Conservation (phyloP, 164 flowering plant species). For the Vitis riparia region DNA sequence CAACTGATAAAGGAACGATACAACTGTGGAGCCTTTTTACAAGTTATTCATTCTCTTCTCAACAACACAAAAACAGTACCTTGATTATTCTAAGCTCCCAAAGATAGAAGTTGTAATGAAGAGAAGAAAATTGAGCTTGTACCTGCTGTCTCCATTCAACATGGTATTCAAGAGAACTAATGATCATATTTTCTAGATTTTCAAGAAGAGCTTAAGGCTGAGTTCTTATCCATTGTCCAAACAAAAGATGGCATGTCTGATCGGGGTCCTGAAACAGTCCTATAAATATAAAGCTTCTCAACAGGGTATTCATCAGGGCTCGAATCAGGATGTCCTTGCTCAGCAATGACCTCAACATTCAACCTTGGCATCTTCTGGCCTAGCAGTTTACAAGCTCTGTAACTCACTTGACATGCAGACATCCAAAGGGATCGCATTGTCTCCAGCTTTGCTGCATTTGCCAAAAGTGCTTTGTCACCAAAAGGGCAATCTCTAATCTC, state of each 20-base stretch:
- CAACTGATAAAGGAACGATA: too few relatives aligned
- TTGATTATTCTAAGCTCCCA: conserved; percentile 11
- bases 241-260: conserved; percentile 67
- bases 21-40: too few relatives aligned
- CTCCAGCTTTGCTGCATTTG: conserved; percentile 89
- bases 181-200: too few relatives aligned
- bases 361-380: conserved; percentile 72
- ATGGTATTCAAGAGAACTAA: not conserved
- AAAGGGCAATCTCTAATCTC: conserved; percentile 96
- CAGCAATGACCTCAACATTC: conserved; percentile 83
- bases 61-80: too few relatives aligned
- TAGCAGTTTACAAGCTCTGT: conserved; percentile 70
- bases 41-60: too few relatives aligned
- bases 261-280: conserved; percentile 76
- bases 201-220: conserved; percentile 27
- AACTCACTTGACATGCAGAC: conserved; percentile 88
- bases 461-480: conserved; percentile 85
- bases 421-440: conserved; percentile 99
- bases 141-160: conserved; percentile 26
- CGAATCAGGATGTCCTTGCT: conserved; percentile 52
- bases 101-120: conserved; percentile 11
- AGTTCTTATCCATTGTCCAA: conserved; percentile 57
- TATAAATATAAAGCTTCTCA: conserved; percentile 68
- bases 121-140: conserved; percentile 21
- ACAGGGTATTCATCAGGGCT: conserved; percentile 51